phyloP scores from a whole-genome alignment of 2,329 filamentous ascomycete species.

The Neophaeococcomyces mojaviensis region DNA sequence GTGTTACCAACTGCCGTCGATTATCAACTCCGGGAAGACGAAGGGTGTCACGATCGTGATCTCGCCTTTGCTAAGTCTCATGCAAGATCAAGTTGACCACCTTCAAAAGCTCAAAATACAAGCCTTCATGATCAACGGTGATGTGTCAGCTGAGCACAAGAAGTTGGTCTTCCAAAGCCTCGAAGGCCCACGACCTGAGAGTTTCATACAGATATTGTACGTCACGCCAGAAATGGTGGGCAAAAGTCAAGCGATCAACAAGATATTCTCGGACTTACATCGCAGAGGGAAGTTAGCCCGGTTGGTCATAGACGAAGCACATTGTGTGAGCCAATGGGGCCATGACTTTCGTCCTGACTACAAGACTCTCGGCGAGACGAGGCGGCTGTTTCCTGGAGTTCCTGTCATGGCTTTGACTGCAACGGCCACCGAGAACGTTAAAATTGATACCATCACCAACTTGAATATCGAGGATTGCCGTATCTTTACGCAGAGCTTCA shows the following conservation, averaged over 20 bases:
- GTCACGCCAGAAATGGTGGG: constrained; percentile 95
- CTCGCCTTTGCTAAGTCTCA: constrained; percentile 88
- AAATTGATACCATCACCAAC: constrained; percentile 83
- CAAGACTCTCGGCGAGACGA: constrained; percentile 70
- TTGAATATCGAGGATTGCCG: constrained; percentile 73
- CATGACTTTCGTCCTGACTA: constrained; percentile 97
- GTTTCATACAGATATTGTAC: constrained; percentile 78
- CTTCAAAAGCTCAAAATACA: constrained; percentile 66
- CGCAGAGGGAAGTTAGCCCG: constrained; percentile 66
- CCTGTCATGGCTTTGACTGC: constrained; percentile 93
- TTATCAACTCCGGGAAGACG: constrained; percentile 73
- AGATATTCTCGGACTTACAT: constrained; percentile 61
- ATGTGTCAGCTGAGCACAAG: constrained; percentile 57
- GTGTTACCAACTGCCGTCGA: constrained; percentile 89
- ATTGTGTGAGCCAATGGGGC: constrained; percentile 98
- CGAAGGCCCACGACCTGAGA: constrained; percentile 58
- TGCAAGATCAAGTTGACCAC: constrained; percentile 93
- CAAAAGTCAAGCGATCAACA: constrained; percentile 65
- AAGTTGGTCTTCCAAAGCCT: constrained; percentile 59
- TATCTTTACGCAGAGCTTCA: constrained; percentile 87
- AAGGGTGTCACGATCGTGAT: constrained; percentile 84
- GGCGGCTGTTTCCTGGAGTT: constrained; percentile 64
- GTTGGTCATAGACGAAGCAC: constrained; percentile 96
- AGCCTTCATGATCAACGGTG: constrained; percentile 74
- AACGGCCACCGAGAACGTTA: constrained; percentile 89